These are phyloP conservation scores for Talaromyces wortmannii DNA, from an alignment of 495 filamentous ascomycete species.

Conservation along the genomic window DNA sequence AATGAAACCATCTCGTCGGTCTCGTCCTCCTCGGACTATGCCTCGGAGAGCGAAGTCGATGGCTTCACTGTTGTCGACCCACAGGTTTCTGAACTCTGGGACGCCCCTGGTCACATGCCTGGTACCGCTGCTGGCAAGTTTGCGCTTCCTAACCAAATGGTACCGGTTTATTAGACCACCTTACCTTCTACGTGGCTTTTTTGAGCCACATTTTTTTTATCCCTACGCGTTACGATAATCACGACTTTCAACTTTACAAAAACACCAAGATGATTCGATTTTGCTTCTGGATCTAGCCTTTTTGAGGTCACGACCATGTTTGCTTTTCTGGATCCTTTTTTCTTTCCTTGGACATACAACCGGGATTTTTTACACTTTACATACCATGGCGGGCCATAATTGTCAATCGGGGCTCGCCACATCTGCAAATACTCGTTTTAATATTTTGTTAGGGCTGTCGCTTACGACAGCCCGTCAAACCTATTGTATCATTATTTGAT, in stretches of 20 bases:
- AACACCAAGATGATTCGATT: background rate
- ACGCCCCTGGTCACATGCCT: background rate
- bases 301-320: background rate
- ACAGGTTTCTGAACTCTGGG: slow-evolving; percentile 3
- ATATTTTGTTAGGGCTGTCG: background rate
- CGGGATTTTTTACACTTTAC: background rate
- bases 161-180: background rate
- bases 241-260: background rate
- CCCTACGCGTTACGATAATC: background rate
- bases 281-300: background rate
- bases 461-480: no score
- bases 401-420: background rate
- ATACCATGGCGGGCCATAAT: background rate
- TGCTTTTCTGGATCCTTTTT: background rate
- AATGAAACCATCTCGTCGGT: slow-evolving; percentile 27
- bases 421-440: background rate
- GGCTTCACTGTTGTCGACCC: slow-evolving; percentile 4
- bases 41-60: slow-evolving; percentile 27
- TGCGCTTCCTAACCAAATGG: background rate
- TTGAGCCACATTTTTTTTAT: background rate
- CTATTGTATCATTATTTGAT: background rate
- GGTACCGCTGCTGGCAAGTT: background rate
- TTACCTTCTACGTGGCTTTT: background rate
- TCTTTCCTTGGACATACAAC: background rate
- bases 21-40: slow-evolving; percentile 26